Conservation (phyloP, 2,329 filamentous ascomycete genomes). For the Colletotrichum truncatum region DNA sequence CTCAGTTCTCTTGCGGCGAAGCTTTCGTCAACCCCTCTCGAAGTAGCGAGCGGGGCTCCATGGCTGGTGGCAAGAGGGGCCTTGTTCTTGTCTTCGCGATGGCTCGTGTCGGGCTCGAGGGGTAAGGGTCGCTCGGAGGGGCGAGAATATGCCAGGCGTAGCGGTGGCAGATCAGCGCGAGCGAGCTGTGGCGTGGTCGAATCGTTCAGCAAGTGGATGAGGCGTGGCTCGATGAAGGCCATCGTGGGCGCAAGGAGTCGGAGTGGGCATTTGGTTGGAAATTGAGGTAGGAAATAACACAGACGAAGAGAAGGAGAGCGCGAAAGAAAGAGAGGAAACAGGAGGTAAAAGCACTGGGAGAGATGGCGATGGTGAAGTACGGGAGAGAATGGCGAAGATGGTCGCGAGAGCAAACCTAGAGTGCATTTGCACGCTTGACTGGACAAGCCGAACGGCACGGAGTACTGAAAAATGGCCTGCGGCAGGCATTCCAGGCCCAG, state of each 20-base stretch:
- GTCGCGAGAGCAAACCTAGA: neutral
- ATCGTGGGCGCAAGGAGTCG: slow-evolving; percentile 51
- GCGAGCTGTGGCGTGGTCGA: slow-evolving; percentile 57
- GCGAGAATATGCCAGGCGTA: slow-evolving; percentile 53
- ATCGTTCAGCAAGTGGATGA: slow-evolving; percentile 72
- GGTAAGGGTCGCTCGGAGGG: slow-evolving; percentile 57
- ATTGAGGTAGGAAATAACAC: slow-evolving; percentile 22
- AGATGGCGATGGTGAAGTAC: neutral
- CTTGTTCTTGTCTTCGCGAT: slow-evolving; percentile 47
- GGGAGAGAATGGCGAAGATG: neutral
- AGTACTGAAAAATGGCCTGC: slow-evolving; percentile 3
- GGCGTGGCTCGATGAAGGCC: slow-evolving; percentile 73
- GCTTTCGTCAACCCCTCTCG: slow-evolving; percentile 24
- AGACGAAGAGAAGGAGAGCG: slow-evolving; percentile 13
- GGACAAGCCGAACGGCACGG: slow-evolving; percentile 1
- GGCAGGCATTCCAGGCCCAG: slow-evolving; percentile 9
- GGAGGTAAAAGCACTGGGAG: slow-evolving; percentile 10
- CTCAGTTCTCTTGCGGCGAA: slow-evolving; percentile 11
- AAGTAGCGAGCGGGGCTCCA: slow-evolving; percentile 10
- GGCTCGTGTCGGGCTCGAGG: slow-evolving; percentile 59
- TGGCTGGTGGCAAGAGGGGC: slow-evolving; percentile 30
- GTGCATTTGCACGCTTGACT: neutral
- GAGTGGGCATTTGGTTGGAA: slow-evolving; percentile 48
- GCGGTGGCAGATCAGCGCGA: slow-evolving; percentile 63
- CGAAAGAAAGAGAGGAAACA: slow-evolving; percentile 14